These are phyloP conservation scores for Talaromyces stipitatus DNA, from an alignment of 495 filamentous ascomycete species.

Conservation along the genomic window DNA sequence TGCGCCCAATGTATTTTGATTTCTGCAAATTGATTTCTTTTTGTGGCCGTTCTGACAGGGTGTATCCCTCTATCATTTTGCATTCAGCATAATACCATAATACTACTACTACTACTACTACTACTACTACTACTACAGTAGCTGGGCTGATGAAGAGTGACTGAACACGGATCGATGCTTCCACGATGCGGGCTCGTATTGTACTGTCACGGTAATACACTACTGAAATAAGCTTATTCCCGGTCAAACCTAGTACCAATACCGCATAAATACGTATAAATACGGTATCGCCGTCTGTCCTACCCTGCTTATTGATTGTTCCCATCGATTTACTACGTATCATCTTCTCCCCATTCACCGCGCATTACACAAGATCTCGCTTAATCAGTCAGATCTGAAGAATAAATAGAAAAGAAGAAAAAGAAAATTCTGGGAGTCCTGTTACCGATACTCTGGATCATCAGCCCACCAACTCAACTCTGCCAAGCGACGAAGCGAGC, in stretches of 20 bases:
- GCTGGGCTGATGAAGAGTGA: not conserved
- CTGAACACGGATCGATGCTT: not conserved
- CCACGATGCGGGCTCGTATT: too few relatives aligned
- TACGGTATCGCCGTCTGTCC: not conserved
- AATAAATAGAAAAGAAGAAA: not conserved
- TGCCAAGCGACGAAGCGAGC: not conserved
- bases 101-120: too few relatives aligned
- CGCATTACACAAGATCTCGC: constrained; percentile 1
- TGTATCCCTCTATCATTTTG: too few relatives aligned
- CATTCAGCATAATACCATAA: too few relatives aligned
- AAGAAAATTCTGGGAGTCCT: not conserved
- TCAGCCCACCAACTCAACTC: not conserved
- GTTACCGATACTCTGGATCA: not conserved
- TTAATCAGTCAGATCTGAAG: not conserved
- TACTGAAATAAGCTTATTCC: not conserved
- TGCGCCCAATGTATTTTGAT: too few relatives aligned
- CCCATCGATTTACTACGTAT: not conserved
- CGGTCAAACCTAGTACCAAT: not conserved
- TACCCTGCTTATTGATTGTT: too few relatives aligned
- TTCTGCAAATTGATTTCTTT: too few relatives aligned
- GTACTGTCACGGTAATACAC: not conserved
- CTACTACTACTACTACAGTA: too few relatives aligned
- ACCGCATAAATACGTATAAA: not conserved
- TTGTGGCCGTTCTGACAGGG: too few relatives aligned
- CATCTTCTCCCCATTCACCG: not conserved